Conservation (phyloP, 495 filamentous ascomycete species). For the Penicillium paxilli region DNA sequence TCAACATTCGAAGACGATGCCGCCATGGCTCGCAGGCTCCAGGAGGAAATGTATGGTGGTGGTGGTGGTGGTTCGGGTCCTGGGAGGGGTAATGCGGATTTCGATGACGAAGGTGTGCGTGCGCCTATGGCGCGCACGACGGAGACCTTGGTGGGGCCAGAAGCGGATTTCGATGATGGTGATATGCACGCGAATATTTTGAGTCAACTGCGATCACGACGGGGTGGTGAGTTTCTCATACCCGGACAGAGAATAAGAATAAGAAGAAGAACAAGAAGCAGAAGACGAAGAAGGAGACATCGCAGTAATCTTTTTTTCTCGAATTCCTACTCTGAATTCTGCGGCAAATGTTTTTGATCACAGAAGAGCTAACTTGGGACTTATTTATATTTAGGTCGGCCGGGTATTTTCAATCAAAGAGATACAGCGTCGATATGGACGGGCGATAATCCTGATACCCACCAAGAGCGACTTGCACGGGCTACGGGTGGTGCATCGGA, state of each 20-base stretch:
- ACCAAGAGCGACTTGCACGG: slow-evolving; percentile 52
- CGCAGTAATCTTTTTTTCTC: too few species aligned
- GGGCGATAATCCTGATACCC: slow-evolving; percentile 48
- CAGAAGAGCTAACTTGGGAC: slow-evolving; percentile 9
- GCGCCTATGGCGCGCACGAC: slow-evolving; percentile 90
- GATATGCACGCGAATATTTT: slow-evolving; percentile 63
- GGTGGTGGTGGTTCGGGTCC: slow-evolving; percentile 27
- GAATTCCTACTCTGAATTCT: too few species aligned
- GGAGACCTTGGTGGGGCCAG: slow-evolving; percentile 84
- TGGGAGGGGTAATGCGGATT: slow-evolving; percentile 1
- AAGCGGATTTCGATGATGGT: slow-evolving; percentile 55
- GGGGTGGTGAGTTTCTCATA: too few species aligned
- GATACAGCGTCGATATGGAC: slow-evolving; percentile 74
- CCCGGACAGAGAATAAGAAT: too few species aligned
- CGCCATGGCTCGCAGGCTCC: slow-evolving; percentile 84
- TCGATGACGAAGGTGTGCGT: slow-evolving; percentile 66
- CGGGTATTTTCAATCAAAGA: slow-evolving; percentile 85
- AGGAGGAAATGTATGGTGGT: slow-evolving; percentile 83
- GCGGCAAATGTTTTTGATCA: too few species aligned
- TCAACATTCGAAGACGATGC: slow-evolving; percentile 77
- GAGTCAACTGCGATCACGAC: slow-evolving; percentile 63
- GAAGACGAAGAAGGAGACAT: too few species aligned
- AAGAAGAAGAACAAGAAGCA: too few species aligned
- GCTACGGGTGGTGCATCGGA: slow-evolving; percentile 76
- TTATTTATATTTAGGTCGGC: slow-evolving; percentile 40